Base-by-base conservation (phyloP, 441 rosid genomes). In the Populus hybrid region DNA sequence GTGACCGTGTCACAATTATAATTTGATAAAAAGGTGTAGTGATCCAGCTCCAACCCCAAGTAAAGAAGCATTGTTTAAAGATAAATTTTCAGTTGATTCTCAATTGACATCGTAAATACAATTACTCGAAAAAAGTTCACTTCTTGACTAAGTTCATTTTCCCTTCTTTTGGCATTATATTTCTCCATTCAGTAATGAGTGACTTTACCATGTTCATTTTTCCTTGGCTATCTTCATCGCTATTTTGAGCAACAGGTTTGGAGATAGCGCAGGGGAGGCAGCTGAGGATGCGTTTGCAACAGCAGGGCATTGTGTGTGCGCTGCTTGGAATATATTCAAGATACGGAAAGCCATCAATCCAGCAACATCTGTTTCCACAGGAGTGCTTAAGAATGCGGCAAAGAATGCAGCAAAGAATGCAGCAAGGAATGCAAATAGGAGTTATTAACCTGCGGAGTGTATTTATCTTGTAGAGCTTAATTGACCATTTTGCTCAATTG, bases 211-310 rank as follows among this genome's bases (percentile, higher is more conserved):
- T 30, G 32, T 30, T 30, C 32, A 30, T 30, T 3, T 30, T 30
- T 30, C 32, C 23, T 6, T 2, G 21, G 63, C 21, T 53, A 53
- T 3, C 63, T 53, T 53, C 63, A 16, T 73, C 7, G 38, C 69
- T 46, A 46, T 4, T 69, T 77, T 34, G 74, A 76, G 75, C 57
- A 66, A 46, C 84, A 92, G 97, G 82, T 87, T 79, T 20, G 98
- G 97, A 0, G 95, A 94, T 79, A 87, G 64, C 46, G 95, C 97
- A 0, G 98, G 97, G 34, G 97, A 91, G 86, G 93, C 93, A 0
- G 88, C 97, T 0, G 90, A 75, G 76, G 93, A 94, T 50, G 95
- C 67, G 46, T 85, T 91, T 21, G 95, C 90, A 61, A 87, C 94
- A 6, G 92, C 90, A 18, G 98, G 95, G 6, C 92, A 93, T 71